phyloP scores from a whole-genome alignment of 768 basidiomycete species.

The Krasilnikovozyma curviuscula region DNA sequence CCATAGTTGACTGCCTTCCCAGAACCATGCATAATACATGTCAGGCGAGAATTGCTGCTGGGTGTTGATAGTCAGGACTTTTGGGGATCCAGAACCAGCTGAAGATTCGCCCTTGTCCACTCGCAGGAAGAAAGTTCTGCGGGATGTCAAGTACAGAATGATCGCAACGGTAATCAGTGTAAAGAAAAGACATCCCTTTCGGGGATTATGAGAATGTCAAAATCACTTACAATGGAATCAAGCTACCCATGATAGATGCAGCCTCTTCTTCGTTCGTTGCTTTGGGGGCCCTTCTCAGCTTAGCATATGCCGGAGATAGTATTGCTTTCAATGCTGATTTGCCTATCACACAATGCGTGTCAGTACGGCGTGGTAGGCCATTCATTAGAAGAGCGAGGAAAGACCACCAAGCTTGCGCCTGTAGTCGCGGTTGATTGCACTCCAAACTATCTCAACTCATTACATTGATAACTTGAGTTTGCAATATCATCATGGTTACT shows the following conservation, averaged over 20 bases:
- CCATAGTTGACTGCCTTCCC: conserved; percentile 81
- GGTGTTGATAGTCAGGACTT: conserved; percentile 53
- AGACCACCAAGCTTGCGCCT: no score
- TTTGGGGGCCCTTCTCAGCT: conserved; percentile 47
- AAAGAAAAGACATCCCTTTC: neutral
- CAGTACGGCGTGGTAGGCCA: neutral
- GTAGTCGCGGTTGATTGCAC: neutral
- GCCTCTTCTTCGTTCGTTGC: conserved; percentile 63
- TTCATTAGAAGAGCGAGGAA: neutral
- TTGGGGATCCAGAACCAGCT: conserved; percentile 35
- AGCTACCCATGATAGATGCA: conserved; percentile 39
- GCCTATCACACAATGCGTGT: conserved; percentile 33
- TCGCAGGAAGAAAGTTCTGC: conserved; percentile 68
- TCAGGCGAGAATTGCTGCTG: conserved; percentile 52
- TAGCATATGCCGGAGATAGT: conserved; percentile 75
- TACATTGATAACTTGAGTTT: neutral
- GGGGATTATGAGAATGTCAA: neutral
- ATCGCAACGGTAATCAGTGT: neutral
- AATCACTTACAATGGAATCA: conserved; percentile 41
- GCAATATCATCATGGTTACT: conserved; percentile 14
- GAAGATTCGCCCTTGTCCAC: conserved; percentile 38
- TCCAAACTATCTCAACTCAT: neutral
- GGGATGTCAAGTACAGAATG: neutral
- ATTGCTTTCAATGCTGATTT: conserved; percentile 84
- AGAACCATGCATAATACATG: conserved; percentile 84